Evolutionary conservation across 108 stramenopile genomes (phyloP), one percentile per base, ranked within the genome.

Genomic region (Discostella pseudostelligera): DNA sequence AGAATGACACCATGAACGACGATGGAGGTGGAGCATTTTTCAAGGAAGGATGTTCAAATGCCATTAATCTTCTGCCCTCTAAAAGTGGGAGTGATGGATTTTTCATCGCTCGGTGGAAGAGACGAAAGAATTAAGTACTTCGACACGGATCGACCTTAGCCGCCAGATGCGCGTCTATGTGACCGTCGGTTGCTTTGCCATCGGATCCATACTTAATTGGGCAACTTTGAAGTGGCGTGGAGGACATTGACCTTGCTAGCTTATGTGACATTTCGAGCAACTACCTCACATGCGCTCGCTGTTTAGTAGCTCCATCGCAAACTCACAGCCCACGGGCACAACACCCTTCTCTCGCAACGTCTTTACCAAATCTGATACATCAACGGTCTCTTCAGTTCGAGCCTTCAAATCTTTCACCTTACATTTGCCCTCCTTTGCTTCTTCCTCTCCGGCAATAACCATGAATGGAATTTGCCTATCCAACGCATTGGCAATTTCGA

Each of bases 401-500:
- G 80, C 82, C 57, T 67, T 72, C 62, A 92, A 74, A 76, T 92
- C 84, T 77, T 93, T 93, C 16, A 96, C 83, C 69, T 87, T 93
- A 67, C 91, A 87, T 56, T 79, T 84, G 50, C 84, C 84, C 45
- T 82, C 74, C 79, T 78, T 84, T 19, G 88, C 72, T 74, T 96
- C 96, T 43, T 87, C 82, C 53, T 91, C 92, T 5, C 96, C 96
- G 7, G 90, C 67, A 55, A 95, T 84, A 1, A 89, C 87, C 89
- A 94, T 89, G 77, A 87, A 93, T 7, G 93, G 94, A 46, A 94
- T 93, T 17, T 78, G 76, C 43, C 88, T 56, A 29, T 87, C 88
- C 51, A 94, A 74, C 39, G 91, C 94, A 61, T 94, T 76, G 36
- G 83, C 63, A 42, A 87, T 69, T 68, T 92, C 92, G 48, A 82